Percentiles rank a stretch among this genome's conserved stretches.
These are phyloP conservation scores for Fusarium nisikadoi DNA, from an alignment of 2,329 filamentous ascomycete species.

Conservation along the genomic window DNA sequence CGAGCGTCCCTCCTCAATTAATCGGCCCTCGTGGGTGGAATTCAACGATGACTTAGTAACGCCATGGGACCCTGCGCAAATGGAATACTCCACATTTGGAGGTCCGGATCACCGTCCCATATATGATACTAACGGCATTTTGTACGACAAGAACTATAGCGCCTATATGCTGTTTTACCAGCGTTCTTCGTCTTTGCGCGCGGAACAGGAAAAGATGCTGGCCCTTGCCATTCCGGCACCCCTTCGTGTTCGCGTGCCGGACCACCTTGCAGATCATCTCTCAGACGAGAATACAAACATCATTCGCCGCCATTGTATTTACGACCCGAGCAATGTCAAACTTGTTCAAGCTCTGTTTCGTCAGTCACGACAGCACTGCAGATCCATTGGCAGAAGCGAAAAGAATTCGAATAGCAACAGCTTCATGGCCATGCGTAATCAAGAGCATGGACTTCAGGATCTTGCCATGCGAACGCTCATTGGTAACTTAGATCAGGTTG, in stretches of 20 bases:
- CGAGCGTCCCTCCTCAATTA: constrained; percentile 71
- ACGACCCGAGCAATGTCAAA: constrained; percentile 75
- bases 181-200: constrained; percentile 72
- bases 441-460: constrained; percentile 53
- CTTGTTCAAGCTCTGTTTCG: constrained; percentile 74
- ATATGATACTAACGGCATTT: constrained; percentile 57
- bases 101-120: constrained; percentile 67
- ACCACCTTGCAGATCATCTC: constrained; percentile 67
- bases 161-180: constrained; percentile 99
- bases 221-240: constrained; percentile 46
- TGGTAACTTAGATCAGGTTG: constrained; percentile 79
- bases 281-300: constrained; percentile 77
- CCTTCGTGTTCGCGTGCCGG: constrained; percentile 58
- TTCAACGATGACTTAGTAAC: constrained; percentile 92
- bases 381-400: constrained; percentile 6
- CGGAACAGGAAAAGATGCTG: constrained; percentile 59
- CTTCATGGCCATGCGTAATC: constrained; percentile 6
- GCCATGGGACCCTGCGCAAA: constrained; percentile 76
- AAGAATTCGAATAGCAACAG: constrained; percentile 7
- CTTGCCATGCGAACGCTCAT: constrained; percentile 66
- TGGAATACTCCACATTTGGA: constrained; percentile 85
- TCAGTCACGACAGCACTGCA: constrained; percentile 62
- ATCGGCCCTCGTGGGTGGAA: constrained; percentile 77
- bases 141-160: constrained; percentile 79
- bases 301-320: constrained; percentile 81